phyloP scores from a whole-genome alignment of 2,329 filamentous ascomycete species.

The Phialemoniopsis sp. region DNA sequence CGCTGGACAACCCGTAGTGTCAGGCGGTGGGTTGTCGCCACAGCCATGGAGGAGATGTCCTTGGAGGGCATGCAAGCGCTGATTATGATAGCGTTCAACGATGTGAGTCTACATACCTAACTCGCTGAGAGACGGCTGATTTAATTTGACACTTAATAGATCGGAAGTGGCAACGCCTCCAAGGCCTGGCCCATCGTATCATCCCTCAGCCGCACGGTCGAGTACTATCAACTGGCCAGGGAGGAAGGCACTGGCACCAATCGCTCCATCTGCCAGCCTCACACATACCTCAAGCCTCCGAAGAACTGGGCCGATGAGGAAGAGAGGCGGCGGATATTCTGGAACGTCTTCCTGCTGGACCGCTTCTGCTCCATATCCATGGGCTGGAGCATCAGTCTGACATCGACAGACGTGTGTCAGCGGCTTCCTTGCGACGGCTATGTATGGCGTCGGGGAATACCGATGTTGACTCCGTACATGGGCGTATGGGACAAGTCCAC shows the following conservation, averaged over 20 bases:
- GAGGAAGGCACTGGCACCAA: no score
- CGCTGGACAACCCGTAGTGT: no score
- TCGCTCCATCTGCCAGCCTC: no score
- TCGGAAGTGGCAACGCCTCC: slow-evolving; percentile 21
- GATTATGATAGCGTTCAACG: slow-evolving; percentile 26
- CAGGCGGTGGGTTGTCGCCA: slow-evolving; percentile 21
- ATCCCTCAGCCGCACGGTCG: slow-evolving; percentile 28
- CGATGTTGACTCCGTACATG: slow-evolving; percentile 30
- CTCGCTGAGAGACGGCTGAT: no score
- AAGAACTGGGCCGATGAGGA: no score
- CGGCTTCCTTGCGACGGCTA: slow-evolving; percentile 32
- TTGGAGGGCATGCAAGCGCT: slow-evolving; percentile 26
- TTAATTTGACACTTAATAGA: slow-evolving; percentile 9
- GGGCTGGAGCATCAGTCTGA: slow-evolving; percentile 30
- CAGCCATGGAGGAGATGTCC: slow-evolving; percentile 21
- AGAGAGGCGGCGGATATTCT: slow-evolving; percentile 33
- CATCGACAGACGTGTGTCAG: slow-evolving; percentile 27
- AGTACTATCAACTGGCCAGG: slow-evolving; percentile 26
- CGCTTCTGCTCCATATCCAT: slow-evolving; percentile 34
- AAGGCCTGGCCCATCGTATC: slow-evolving; percentile 31
- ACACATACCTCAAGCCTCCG: slow-evolving; percentile 13
- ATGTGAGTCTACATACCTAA: slow-evolving; percentile 13
- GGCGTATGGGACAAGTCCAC: slow-evolving; percentile 27
- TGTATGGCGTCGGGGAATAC: slow-evolving; percentile 29
- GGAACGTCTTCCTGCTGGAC: slow-evolving; percentile 34